A percentile compares a stretch with the other conserved stretches of the same genome.
These are phyloP conservation scores for Arthrobotrys iridis DNA, from an alignment of 2,329 filamentous ascomycete species.

Conservation along the genomic window DNA sequence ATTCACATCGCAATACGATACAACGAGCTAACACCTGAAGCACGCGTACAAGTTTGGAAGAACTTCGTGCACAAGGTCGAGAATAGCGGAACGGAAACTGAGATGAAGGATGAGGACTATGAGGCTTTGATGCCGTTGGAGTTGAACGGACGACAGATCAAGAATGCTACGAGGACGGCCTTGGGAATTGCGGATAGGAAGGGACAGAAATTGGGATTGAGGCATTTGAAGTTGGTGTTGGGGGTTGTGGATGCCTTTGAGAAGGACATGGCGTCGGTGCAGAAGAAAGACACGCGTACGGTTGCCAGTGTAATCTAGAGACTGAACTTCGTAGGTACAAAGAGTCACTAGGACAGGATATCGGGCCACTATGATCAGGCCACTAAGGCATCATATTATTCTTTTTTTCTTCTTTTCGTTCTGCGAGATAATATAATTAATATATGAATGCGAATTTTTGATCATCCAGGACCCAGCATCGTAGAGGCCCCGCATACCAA, in stretches of 20 bases:
- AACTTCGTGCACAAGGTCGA: slow-evolving; percentile 64
- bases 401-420: no score
- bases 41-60: slow-evolving; percentile 59
- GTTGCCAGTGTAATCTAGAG: neutral
- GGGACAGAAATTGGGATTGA: slow-evolving; percentile 54
- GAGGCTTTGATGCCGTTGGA: slow-evolving; percentile 47
- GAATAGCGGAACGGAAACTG: slow-evolving; percentile 34
- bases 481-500: no score
- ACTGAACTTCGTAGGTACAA: no score
- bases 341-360: no score
- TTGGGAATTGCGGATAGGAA: slow-evolving; percentile 57
- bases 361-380: no score
- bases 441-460: no score
- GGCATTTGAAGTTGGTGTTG: slow-evolving; percentile 58
- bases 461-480: no score
- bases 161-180: slow-evolving; percentile 60
- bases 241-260: slow-evolving; percentile 57
- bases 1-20: slow-evolving; percentile 61
- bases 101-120: slow-evolving; percentile 42
- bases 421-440: no score
- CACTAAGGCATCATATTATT: no score
- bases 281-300: slow-evolving; percentile 15
- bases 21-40: slow-evolving; percentile 56
- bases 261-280: slow-evolving; percentile 21
- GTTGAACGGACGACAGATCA: slow-evolving; percentile 61